Conservation (phyloP, 495 filamentous ascomycete genomes). For the Entonaema liquescens region DNA sequence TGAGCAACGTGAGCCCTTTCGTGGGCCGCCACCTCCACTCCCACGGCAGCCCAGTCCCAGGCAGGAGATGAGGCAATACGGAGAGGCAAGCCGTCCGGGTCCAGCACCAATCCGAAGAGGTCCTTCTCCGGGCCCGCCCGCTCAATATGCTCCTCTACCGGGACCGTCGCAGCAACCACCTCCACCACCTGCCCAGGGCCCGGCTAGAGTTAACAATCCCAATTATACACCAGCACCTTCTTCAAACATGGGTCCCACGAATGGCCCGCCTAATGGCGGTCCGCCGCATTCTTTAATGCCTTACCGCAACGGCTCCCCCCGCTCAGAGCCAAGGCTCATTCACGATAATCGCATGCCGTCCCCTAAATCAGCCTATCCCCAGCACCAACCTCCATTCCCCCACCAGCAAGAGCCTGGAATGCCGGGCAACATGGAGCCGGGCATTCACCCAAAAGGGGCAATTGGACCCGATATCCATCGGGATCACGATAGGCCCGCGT, state of each 20-base stretch:
- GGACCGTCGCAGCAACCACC: constrained; percentile 60
- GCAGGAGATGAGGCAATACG: constrained; percentile 76
- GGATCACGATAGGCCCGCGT: constrained; percentile 83
- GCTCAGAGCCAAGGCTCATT: constrained; percentile 79
- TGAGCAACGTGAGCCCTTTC: constrained; percentile 75
- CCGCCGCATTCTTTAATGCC: constrained; percentile 78
- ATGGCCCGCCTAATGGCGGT: constrained; percentile 66
- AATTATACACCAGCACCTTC: constrained; percentile 72
- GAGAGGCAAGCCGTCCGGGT: constrained; percentile 71
- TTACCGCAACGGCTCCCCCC: constrained; percentile 79
- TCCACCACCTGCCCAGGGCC: constrained; percentile 48
- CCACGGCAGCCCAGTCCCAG: constrained; percentile 74
- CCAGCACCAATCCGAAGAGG: constrained; percentile 56
- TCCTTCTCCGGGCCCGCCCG: constrained; percentile 60
- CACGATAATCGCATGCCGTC: constrained; percentile 87
- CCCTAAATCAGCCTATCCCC: constrained; percentile 81
- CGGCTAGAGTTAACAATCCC: constrained; percentile 73
- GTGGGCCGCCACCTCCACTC: constrained; percentile 67
- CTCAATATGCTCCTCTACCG: constrained; percentile 66
- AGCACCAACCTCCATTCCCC: constrained; percentile 78
- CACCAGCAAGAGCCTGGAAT: constrained; percentile 68
- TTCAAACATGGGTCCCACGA: constrained; percentile 54
- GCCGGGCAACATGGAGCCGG: constrained; percentile 75
- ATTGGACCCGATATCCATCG: constrained; percentile 62
- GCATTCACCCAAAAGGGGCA: constrained; percentile 59